Percentiles rank a stretch among this genome's conserved stretches.
Conservation (phyloP, 192 early-diverging fungal species). For the Entrophospora sp. region DNA sequence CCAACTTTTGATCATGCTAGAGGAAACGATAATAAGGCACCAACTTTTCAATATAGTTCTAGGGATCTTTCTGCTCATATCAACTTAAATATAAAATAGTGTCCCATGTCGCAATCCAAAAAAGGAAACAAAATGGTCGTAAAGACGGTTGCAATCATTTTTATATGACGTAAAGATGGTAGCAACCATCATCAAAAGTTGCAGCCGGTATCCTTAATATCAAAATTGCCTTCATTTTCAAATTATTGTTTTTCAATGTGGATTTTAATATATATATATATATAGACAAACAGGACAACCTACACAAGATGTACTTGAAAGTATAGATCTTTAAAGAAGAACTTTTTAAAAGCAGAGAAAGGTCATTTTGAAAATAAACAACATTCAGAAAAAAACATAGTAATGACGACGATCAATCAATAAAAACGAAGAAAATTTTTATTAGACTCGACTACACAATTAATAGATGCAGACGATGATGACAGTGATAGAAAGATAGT, state of each 20-base stretch:
- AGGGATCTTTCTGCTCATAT: constrained; percentile 69
- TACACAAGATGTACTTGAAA: constrained; percentile 44
- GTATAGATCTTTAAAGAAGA: constrained; percentile 56
- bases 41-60: constrained; percentile 55
- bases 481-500: constrained; percentile 41
- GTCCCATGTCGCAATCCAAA: no score
- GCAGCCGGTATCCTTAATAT: no score
- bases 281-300: constrained; percentile 58
- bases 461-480: constrained; percentile 53
- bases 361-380: constrained; percentile 45
- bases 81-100: constrained; percentile 70
- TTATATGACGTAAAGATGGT: no score
- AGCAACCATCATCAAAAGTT: no score
- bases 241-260: no score
- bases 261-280: no score
- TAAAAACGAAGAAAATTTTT: constrained; percentile 33
- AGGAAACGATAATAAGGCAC: constrained; percentile 52
- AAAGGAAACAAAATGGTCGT: no score
- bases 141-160: no score
- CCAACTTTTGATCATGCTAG: constrained; percentile 73
- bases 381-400: not conserved
- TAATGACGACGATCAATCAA: constrained; percentile 5
- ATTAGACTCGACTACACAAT: constrained; percentile 36
- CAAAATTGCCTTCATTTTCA: no score
- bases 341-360: constrained; percentile 55